Evolutionary conservation across 176 grass and related monocot genomes (phyloP), one percentile per base, ranked within the genome.

Genomic region (Lolium rigidum): DNA sequence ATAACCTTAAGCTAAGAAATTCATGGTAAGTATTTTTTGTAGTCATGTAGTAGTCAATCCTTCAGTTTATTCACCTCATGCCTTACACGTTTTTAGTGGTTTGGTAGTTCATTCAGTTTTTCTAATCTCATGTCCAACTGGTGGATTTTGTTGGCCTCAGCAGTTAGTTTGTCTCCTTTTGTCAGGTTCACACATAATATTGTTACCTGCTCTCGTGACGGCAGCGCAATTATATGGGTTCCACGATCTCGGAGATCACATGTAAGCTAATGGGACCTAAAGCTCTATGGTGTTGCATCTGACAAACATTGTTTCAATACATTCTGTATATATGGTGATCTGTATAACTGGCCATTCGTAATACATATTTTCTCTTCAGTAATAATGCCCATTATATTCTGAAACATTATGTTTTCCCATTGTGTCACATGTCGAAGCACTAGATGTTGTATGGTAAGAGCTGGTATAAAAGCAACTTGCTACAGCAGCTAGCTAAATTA

Each of bases 171-270:
- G 41, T 78, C 66, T 73, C 71, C 82, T 66, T 79, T 90, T 89
- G 46, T 14, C 63, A 98, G 96, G 96, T 95, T 98, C 63, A 95
- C 92, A 25, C 96, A 98, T 87, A 95, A 98, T 86, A 95, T 98
- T 84, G 96, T 98, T 83, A 98, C 96, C 22, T 98, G 96, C 86
- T 98, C 96, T 51, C 96, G 92, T 77, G 96, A 98, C 91, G 96
- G 96, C 47, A 98, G 96, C 79, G 96, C 96, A 70, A 98, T 98
- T 87, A 98, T 98, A 89, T 98, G 96, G 96, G 86, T 98, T 86
- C 96, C 96, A 71, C 93, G 96, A 84, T 98, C 96, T 78, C 92
- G 96, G 52, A 91, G 93, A 68, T 98, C 93, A 88, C 96, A 98
- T 88, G 96, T 98, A 89, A 89, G 89, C 71, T 72, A 56, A 44